These are phyloP conservation scores for Russula compacta DNA, from an alignment of 768 basidiomycete species.

Conservation along the genomic window DNA sequence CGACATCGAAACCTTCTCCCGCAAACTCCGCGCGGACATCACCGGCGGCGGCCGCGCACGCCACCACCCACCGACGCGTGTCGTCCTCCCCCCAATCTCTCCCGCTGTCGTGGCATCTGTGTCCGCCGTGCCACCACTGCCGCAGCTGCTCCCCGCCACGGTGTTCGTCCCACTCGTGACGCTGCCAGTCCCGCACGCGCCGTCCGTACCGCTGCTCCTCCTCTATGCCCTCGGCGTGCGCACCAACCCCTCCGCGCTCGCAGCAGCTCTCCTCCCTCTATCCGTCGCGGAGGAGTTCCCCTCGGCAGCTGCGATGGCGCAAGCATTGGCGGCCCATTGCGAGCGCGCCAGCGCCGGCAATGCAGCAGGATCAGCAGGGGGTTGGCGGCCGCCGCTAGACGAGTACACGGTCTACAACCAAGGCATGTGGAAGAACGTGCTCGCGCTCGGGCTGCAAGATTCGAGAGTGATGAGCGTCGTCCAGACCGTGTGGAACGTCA, in stretches of 20 bases:
- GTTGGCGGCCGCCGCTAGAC: conserved; percentile 24
- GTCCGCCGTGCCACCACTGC: neutral
- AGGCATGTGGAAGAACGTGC: conserved; percentile 59
- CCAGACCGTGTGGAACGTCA: conserved; percentile 63
- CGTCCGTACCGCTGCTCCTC: conserved; percentile 11
- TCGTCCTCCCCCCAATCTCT: neutral
- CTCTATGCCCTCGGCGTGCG: conserved; percentile 9
- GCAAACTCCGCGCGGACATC: conserved; percentile 4
- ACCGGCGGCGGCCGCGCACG: neutral
- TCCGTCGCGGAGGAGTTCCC: conserved; percentile 17
- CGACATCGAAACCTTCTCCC: conserved; percentile 3
- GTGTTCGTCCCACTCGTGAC: conserved; percentile 1
- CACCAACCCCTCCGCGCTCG: conserved; percentile 12
- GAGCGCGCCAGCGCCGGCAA: conserved; percentile 22
- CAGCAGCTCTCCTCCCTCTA: conserved; percentile 10
- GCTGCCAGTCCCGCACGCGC: conserved; percentile 14
- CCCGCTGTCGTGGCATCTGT: neutral
- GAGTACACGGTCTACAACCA: conserved; percentile 36
- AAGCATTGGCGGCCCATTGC: conserved; percentile 11
- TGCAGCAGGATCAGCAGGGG: neutral
- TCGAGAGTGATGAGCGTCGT: conserved; percentile 38
- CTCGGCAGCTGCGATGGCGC: conserved; percentile 23
- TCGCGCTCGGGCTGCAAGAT: conserved; percentile 44
- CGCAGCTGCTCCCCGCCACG: neutral
- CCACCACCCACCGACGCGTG: neutral